Percentiles rank a stretch among this genome's conserved stretches.
Evolutionary conservation across 2,329 filamentous ascomycete species (phyloP).

Genomic region (Scedosporium boydii): DNA sequence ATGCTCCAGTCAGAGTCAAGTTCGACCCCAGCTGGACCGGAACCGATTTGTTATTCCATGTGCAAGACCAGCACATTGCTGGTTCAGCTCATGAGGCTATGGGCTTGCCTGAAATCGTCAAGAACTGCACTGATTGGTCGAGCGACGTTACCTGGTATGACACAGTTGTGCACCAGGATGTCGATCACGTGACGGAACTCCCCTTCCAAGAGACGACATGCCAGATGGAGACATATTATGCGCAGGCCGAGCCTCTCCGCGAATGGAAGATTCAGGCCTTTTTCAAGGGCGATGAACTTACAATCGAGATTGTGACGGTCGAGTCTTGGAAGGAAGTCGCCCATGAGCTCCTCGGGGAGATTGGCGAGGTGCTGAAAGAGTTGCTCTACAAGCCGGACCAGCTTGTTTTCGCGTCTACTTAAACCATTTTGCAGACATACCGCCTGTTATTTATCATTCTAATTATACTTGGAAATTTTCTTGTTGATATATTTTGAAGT

Average conservation of each 20-base stretch:
- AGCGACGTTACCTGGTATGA: slow-evolving; percentile 36
- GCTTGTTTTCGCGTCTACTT: slow-evolving; percentile 16
- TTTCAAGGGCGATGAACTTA: slow-evolving; percentile 38
- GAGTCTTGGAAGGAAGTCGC: slow-evolving; percentile 45
- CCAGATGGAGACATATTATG: slow-evolving; percentile 49
- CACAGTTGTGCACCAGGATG: slow-evolving; percentile 49
- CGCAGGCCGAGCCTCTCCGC: slow-evolving; percentile 43
- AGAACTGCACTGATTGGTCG: slow-evolving; percentile 35
- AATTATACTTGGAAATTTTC: neutral
- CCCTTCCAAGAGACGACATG: slow-evolving; percentile 26
- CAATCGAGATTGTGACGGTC: slow-evolving; percentile 51
- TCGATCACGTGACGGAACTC: slow-evolving; percentile 50
- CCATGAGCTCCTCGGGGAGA: slow-evolving; percentile 37
- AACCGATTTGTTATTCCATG: slow-evolving; percentile 38
- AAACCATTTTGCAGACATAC: neutral
- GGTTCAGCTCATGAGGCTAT: slow-evolving; percentile 46
- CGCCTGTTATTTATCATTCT: neutral
- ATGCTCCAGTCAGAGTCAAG: slow-evolving; percentile 52
- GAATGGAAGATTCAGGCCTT: slow-evolving; percentile 56
- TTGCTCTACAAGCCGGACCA: slow-evolving; percentile 27
- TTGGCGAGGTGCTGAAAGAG: slow-evolving; percentile 30
- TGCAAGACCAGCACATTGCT: slow-evolving; percentile 49
- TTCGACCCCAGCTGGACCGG: slow-evolving; percentile 42
- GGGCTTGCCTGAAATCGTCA: slow-evolving; percentile 43
- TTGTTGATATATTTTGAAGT: neutral